Percentiles rank a stretch among this genome's conserved stretches.
These are phyloP conservation scores for Ganoderma resinaceum DNA, from an alignment of 1,284 basidiomycete genomes.

Conservation along the genomic window DNA sequence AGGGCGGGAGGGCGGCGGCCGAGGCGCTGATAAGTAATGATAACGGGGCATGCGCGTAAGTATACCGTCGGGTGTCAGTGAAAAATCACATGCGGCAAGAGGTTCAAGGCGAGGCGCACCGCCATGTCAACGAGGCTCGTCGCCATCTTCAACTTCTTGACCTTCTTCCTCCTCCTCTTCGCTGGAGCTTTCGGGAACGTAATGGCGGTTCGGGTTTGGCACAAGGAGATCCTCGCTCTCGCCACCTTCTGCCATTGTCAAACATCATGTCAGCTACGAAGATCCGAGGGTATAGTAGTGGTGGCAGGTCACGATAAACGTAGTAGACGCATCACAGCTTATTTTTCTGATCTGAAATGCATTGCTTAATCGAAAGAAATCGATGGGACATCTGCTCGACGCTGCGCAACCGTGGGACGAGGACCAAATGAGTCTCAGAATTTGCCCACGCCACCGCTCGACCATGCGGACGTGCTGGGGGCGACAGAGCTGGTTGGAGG, in stretches of 20 bases:
- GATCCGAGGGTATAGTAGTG: too few relatives aligned
- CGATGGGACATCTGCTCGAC: too few relatives aligned
- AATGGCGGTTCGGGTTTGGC: slow-evolving; percentile 63
- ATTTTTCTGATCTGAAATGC: too few relatives aligned
- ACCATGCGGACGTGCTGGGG: neutral
- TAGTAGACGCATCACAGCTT: too few relatives aligned
- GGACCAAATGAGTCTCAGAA: neutral
- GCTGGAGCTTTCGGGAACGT: slow-evolving; percentile 24
- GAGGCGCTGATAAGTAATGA: neutral
- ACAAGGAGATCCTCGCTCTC: slow-evolving; percentile 58
- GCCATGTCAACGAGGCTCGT: neutral
- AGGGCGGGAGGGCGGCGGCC: neutral
- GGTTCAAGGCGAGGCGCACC: neutral
- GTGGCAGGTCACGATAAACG: neutral
- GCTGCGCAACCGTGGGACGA: neutral
- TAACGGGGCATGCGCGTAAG: neutral
- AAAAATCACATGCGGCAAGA: neutral
- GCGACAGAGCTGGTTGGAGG: neutral
- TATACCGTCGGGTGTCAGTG: neutral
- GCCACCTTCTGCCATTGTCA: slow-evolving; percentile 26
- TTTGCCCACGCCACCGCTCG: neutral
- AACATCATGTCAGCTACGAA: neutral
- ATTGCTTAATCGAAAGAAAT: too few relatives aligned
- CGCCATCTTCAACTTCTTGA: neutral
- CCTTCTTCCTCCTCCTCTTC: slow-evolving; percentile 24